These are phyloP conservation scores for Cyberlindnera amylophila DNA, from an alignment of 805 yeast species.

Conservation along the genomic window DNA sequence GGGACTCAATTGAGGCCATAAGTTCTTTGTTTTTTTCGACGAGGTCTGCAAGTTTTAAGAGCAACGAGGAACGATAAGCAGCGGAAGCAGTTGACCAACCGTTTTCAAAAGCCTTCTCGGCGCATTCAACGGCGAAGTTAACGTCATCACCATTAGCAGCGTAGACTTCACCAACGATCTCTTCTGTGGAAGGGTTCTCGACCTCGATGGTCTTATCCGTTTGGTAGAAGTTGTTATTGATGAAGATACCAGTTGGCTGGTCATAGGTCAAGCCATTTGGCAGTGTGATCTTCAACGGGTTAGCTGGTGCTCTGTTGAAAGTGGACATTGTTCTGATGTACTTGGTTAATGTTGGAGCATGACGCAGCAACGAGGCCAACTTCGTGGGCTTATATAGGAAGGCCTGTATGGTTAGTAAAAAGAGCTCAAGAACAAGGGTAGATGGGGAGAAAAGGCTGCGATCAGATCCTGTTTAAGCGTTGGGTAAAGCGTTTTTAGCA, in stretches of 20 bases:
- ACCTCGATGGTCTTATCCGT: slow-evolving; percentile 53
- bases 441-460: too few relatives aligned
- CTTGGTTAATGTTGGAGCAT: not conserved
- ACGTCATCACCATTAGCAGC: slow-evolving; percentile 62
- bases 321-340: slow-evolving; percentile 13
- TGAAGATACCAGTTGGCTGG: slow-evolving; percentile 87
- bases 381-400: slow-evolving; percentile 8
- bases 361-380: slow-evolving; percentile 4
- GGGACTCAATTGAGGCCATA: slow-evolving; percentile 64
- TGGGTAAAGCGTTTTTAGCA: not conserved
- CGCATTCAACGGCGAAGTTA: slow-evolving; percentile 65
- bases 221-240: slow-evolving; percentile 74
- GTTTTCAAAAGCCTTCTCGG: slow-evolving; percentile 55
- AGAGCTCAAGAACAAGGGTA: too few relatives aligned
- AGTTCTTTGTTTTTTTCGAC: slow-evolving; percentile 60
- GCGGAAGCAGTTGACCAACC: slow-evolving; percentile 62
- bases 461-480: too few relatives aligned
- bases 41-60: slow-evolving; percentile 64
- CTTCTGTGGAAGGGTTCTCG: slow-evolving; percentile 61
- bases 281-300: slow-evolving; percentile 43
- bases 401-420: too few relatives aligned
- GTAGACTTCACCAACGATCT: slow-evolving; percentile 52
- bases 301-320: slow-evolving; percentile 25
- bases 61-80: slow-evolving; percentile 44
- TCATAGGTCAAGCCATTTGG: slow-evolving; percentile 65